A percentile compares a stretch with the other conserved stretches of the same genome.
These are phyloP conservation scores for Pseudozyma thailandica DNA, from an alignment of 1,284 basidiomycete genomes.

Conservation along the genomic window DNA sequence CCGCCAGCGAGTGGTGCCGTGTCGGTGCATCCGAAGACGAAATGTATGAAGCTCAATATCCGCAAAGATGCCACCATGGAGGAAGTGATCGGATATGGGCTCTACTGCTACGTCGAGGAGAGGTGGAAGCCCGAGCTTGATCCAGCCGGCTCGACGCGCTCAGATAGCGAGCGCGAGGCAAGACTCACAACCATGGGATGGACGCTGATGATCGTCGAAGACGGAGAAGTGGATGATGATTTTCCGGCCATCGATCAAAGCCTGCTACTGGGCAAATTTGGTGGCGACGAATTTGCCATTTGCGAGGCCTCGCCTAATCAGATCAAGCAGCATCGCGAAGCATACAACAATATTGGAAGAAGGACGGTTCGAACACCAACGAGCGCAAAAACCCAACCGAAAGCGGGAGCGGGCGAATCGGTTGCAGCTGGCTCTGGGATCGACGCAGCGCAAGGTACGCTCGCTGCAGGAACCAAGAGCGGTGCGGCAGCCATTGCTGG, in stretches of 20 bases:
- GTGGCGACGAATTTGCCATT: conserved; percentile 89
- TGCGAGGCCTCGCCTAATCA: conserved; percentile 78
- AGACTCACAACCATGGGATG: conserved; percentile 83
- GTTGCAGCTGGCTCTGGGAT: conserved; percentile 15
- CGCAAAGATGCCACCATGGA: conserved; percentile 90
- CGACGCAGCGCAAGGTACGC: conserved; percentile 28
- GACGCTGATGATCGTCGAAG: conserved; percentile 95
- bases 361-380: conserved; percentile 34
- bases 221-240: conserved; percentile 98
- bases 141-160: conserved; percentile 12
- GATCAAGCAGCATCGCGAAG: conserved; percentile 80
- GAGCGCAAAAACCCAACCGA: conserved; percentile 8
- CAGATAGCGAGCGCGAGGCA: conserved; percentile 73
- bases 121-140: conserved; percentile 81
- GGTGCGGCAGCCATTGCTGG: conserved; percentile 23
- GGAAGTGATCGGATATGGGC: conserved; percentile 90
- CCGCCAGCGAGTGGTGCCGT: conserved; percentile 49
- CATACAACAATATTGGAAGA: conserved; percentile 30
- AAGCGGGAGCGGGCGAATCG: conserved; percentile 18
- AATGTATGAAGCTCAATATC: conserved; percentile 73
- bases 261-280: conserved; percentile 86
- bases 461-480: conserved; percentile 23
- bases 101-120: conserved; percentile 92
- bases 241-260: conserved; percentile 94
- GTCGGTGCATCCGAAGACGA: conserved; percentile 45